Base-by-base conservation (phyloP, 75 land plant species). In the Larix kaempferi region DNA sequence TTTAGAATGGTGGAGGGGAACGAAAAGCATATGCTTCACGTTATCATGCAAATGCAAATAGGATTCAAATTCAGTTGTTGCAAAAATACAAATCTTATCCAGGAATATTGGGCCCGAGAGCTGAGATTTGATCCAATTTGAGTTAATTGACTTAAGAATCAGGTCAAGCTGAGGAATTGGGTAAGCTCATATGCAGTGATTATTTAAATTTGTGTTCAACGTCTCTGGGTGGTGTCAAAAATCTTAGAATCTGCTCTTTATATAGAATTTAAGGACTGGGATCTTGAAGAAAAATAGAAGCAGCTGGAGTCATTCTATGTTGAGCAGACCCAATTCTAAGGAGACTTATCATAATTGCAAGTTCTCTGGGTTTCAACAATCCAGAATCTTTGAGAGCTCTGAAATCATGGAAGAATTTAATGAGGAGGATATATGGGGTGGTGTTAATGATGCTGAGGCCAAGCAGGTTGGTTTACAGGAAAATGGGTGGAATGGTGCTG, bases 351-450 rank as follows among this genome's bases (percentile, higher is more conserved):
- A 6, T 59, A 59, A 21, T 21, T 3, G 5, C 61, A 5, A 22
- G 25, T 25, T 59, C 61, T 22, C 23, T 21, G 6, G 61, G 7
- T 59, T 59, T 59, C 61, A 59, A 22, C n/a, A 8, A 21, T 22
- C 60, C 21, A 59, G 22, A 59, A 19, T 1, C n/a, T 6, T 59
- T 6, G 61, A 59, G 61, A 59, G 21, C 61, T 59, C 61, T 17
- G 61, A 22, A 22, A 22, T 6, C 3, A 22, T 59, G n/a, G 61
- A 59, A 21, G 61, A 59, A 19, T 59, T 59, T 59, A 59, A 21
- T 21, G 61, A 59, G n/a, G 61, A 59, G 61, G 61, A 59, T 59
- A 8, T 59, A 22, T 59, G 61, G 61, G 61, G n/a, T n/a, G 61
- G n/a, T 59, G n/a, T 59, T 59, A 8, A 8, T 49, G 61, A 59